Evolutionary conservation across 2,329 filamentous ascomycete genomes (phyloP), one percentile per base, ranked within the genome.

Genomic region (Coniochaeta sp.): DNA sequence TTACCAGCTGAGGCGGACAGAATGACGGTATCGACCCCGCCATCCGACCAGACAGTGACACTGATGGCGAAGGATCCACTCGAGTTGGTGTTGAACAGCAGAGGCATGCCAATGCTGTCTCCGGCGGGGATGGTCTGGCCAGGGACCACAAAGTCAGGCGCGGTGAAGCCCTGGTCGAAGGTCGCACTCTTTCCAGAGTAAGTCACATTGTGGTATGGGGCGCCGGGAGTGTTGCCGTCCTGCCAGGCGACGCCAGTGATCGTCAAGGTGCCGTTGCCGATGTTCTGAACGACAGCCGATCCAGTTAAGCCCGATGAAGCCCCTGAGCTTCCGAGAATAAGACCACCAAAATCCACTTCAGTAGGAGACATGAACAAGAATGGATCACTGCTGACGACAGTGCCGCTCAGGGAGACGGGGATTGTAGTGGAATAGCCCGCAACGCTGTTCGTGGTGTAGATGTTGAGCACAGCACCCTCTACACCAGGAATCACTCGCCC

Each of bases 311-410:
- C 61, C 2, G 59, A 57, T 7, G 57, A 53, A 1, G 62, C 61
- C 10, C 51, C 54, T 6, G 61, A 59, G 12, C 62, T 61, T 3
- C 63, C 65, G 5, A 72, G 56, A 10, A 73, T 65, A 16, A 73
- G 55, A 13, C 67, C 65, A 6, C 70, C 70, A 51, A 73, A 70
- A 47, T 70, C 66, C 20, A 71, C 63, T 14, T 67, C 65, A 2
- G 58, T 61, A 1, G 71, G 69, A 1, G 64, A 63, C 5, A 70
- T 60, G 6, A 59, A 60, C 26, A 74, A 53, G 51, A 66, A 71
- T 1, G 71, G 59, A 3, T 54, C 57, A 13, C 63, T 61, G 30
- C 66, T 71, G 35, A 71, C 66, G 13, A 66, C 64, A 6, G 60
- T 69, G 4, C 71, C 71, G 3, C 62, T 62, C 2, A 74, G 58